A percentile compares a stretch with the other conserved stretches of the same genome.
Evolutionary conservation across 2,329 filamentous ascomycete species (phyloP).

Genomic region (Pyricularia sp.): DNA sequence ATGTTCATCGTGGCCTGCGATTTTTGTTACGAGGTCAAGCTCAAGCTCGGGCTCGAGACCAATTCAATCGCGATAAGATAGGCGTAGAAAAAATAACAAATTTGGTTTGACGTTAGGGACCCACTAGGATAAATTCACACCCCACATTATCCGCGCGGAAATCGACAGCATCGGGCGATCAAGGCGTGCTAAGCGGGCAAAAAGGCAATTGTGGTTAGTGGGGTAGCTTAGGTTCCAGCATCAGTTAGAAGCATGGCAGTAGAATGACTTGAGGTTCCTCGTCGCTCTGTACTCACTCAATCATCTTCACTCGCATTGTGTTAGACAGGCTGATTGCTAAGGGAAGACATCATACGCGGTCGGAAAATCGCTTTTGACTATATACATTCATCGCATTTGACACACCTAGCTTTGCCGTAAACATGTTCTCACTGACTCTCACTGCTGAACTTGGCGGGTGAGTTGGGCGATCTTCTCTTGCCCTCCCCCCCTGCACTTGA

Average conservation of each 20-base stretch:
- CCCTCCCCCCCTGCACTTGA: not conserved
- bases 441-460: slow-evolving; percentile 64
- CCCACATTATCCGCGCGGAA: not conserved
- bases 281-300: not conserved
- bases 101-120: not conserved
- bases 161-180: not conserved
- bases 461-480: slow-evolving; percentile 12
- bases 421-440: slow-evolving; percentile 57
- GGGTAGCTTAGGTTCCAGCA: not conserved
- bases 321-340: not conserved
- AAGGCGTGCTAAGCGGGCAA: not conserved
- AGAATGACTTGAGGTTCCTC: not conserved
- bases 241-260: not conserved
- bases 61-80: not conserved
- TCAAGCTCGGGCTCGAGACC: too few species aligned
- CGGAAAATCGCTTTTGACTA: not conserved
- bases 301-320: not conserved
- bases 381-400: not conserved
- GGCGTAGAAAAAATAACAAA: not conserved
- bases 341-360: not conserved
- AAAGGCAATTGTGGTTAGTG: not conserved
- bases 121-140: not conserved
- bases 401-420: slow-evolving; percentile 9
- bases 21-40: not conserved
- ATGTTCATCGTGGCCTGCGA: not conserved